Percentiles rank a stretch among this genome's conserved stretches.
Evolutionary conservation across 2,329 filamentous ascomycete genomes (phyloP).

Genomic region (Plectosphaerella sp.): DNA sequence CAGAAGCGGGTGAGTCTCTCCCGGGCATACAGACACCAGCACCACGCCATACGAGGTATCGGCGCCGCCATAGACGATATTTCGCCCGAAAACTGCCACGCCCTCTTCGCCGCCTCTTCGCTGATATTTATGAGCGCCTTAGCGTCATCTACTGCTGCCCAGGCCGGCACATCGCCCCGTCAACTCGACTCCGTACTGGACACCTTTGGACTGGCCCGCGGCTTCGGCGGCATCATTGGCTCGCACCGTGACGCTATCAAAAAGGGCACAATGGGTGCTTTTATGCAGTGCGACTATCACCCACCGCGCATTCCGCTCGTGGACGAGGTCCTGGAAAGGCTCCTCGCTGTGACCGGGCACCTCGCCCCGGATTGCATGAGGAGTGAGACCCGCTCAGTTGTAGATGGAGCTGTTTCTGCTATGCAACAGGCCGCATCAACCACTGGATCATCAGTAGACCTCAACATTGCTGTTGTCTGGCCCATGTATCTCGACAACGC

Average conservation of each 20-base stretch:
- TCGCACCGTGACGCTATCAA: conserved; percentile 11
- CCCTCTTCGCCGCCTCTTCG: conserved; percentile 23
- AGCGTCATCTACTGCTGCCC: conserved; percentile 4
- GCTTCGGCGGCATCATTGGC: conserved; percentile 21
- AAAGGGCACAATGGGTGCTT: conserved; percentile 11
- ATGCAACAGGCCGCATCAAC: background rate
- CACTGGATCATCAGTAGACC: conserved; percentile 6
- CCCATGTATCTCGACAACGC: conserved; percentile 11
- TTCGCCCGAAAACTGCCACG: conserved; percentile 20
- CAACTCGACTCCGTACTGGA: conserved; percentile 21
- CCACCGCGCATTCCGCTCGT: background rate
- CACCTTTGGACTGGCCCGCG: conserved; percentile 19
- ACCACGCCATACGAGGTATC: conserved; percentile 20
- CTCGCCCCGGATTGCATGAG: background rate
- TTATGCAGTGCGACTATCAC: conserved; percentile 7
- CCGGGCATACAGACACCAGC: conserved; percentile 23
- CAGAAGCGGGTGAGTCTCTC: too few species aligned
- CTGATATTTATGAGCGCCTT: conserved; percentile 23
- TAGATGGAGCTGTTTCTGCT: background rate
- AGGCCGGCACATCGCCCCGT: too few species aligned
- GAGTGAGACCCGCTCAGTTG: background rate
- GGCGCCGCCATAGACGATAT: conserved; percentile 16
- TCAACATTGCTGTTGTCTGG: conserved; percentile 13
- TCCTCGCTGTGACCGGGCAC: background rate
- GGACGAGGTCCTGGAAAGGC: background rate